Evolutionary conservation across 1,139 yeast species (phyloP).

Genomic region (Zygoascus meyerae): DNA sequence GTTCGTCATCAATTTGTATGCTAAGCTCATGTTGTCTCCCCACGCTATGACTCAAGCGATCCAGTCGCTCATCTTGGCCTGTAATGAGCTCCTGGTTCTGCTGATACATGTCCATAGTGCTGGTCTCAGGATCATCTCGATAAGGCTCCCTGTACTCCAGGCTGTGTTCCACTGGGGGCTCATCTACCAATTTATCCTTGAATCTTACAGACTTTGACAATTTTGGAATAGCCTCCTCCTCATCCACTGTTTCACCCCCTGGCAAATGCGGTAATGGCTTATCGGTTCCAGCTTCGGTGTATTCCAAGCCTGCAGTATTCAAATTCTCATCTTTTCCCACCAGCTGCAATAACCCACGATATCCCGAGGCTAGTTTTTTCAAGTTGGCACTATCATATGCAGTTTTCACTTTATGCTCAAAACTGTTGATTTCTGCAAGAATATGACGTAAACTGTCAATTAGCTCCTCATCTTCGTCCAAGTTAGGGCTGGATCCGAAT

Average conservation of each 20-base stretch:
- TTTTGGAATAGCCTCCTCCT: slow-evolving; percentile 9
- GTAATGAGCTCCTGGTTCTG: slow-evolving; percentile 60
- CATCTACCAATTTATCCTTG: slow-evolving; percentile 32
- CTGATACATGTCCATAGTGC: slow-evolving; percentile 43
- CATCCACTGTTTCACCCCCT: slow-evolving; percentile 7
- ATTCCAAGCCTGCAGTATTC: slow-evolving; percentile 2
- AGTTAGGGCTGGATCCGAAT: slow-evolving; percentile 46
- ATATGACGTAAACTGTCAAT: slow-evolving; percentile 23
- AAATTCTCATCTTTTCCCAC: slow-evolving; percentile 12
- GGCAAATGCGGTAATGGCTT: neutral
- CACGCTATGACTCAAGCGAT: slow-evolving; percentile 53
- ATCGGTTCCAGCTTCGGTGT: neutral
- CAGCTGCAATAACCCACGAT: slow-evolving; percentile 12
- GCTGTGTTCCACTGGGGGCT: slow-evolving; percentile 19
- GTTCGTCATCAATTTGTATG: slow-evolving; percentile 55
- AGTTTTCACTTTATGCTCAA: slow-evolving; percentile 2
- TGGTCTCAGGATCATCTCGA: slow-evolving; percentile 37
- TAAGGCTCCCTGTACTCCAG: slow-evolving; percentile 39
- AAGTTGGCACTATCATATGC: slow-evolving; percentile 12
- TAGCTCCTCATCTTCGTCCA: slow-evolving; percentile 51
- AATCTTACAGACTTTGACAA: slow-evolving; percentile 34
- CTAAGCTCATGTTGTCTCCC: slow-evolving; percentile 63
- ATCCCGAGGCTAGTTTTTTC: slow-evolving; percentile 14
- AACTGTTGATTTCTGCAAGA: slow-evolving; percentile 5
- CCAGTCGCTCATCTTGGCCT: slow-evolving; percentile 60